phyloP scores from a whole-genome alignment of 176 grass and related monocot genomes.

The Poa annua region DNA sequence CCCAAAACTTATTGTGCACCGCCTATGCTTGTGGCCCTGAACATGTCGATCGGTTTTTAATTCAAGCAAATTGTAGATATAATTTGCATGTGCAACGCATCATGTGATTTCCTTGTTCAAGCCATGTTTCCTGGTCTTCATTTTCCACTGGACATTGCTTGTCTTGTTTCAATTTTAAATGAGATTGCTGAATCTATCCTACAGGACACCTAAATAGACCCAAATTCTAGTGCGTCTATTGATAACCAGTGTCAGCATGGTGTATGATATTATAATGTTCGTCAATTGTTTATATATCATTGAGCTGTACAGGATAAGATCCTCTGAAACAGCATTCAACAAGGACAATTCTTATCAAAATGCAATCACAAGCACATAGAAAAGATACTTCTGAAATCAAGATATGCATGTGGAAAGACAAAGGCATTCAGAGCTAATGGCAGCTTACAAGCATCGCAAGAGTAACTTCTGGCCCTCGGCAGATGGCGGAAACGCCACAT shows the following conservation, averaged over 20 bases:
- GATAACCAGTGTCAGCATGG: neutral
- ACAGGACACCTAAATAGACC: neutral
- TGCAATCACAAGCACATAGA: neutral
- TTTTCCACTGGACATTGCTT: neutral
- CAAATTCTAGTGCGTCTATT: neutral
- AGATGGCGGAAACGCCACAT: neutral
- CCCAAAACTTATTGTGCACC: constrained; percentile 4
- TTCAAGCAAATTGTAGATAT: neutral
- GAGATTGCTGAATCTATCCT: neutral
- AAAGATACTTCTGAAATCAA: neutral
- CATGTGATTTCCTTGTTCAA: neutral
- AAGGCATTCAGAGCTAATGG: constrained; percentile 9
- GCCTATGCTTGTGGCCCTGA: neutral
- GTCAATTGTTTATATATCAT: neutral
- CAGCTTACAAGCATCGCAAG: constrained; percentile 4
- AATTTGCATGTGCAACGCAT: neutral
- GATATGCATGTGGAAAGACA: neutral
- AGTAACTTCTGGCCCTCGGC: neutral
- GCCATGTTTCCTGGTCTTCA: neutral
- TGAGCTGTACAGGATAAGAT: neutral
- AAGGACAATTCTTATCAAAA: neutral
- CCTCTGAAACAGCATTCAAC: neutral
- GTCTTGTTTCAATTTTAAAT: neutral
- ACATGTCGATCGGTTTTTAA: neutral
- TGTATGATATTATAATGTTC: neutral